Evolutionary conservation across 202 grass and related monocot species (phyloP).

Genomic region (Zizania palustris): DNA sequence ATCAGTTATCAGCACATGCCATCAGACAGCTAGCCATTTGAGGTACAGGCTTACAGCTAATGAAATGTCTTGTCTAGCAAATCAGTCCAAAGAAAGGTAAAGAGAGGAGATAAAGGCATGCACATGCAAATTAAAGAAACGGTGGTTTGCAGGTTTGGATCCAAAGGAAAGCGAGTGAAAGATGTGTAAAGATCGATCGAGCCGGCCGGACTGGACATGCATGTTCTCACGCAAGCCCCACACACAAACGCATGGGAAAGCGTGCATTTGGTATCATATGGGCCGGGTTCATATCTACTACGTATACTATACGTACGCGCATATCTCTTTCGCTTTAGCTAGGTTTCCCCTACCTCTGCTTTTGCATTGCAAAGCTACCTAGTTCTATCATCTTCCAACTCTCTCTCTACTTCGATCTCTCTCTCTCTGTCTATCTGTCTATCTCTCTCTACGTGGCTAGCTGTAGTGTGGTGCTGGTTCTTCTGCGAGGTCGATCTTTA

Average conservation of each 20-base stretch:
- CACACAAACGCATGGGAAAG: constrained; percentile 61
- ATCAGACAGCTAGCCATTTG: neutral
- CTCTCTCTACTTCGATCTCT: neutral
- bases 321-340: neutral
- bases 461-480: constrained; percentile 14
- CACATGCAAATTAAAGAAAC: constrained; percentile 26
- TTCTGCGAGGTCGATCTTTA: constrained; percentile 11
- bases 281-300: constrained; percentile 32
- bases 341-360: constrained; percentile 29
- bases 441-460: no score
- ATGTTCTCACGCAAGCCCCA: constrained; percentile 17
- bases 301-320: constrained; percentile 19
- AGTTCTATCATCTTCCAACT: neutral
- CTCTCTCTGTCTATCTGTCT: neutral
- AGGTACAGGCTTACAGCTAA: neutral
- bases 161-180: constrained; percentile 46
- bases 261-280: constrained; percentile 60
- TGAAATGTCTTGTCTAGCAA: neutral
- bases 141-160: constrained; percentile 46
- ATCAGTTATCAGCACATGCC: neutral
- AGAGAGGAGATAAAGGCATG: constrained; percentile 12
- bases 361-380: constrained; percentile 35
- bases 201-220: constrained; percentile 13
- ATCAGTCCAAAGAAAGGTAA: constrained; percentile 31
- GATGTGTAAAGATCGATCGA: constrained; percentile 21